These are phyloP conservation scores for Lepidium africanum DNA, from an alignment of 345 rosid genomes.

Conservation along the genomic window DNA sequence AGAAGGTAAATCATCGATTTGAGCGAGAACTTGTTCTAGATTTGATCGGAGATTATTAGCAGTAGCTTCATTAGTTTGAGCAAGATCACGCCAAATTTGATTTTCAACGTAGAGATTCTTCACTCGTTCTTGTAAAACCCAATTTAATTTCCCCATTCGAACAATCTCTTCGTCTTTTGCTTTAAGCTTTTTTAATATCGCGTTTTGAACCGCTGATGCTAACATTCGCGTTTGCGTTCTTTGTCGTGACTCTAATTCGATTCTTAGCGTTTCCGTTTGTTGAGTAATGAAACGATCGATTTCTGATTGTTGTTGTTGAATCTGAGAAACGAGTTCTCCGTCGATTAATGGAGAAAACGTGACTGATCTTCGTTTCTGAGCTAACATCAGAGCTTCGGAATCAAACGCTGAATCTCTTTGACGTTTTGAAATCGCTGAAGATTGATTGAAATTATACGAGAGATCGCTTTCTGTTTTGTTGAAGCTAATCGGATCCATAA, in stretches of 20 bases:
- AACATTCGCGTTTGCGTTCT: constrained; percentile 49
- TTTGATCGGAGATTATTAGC: constrained; percentile 54
- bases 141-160: constrained; percentile 51
- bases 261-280: constrained; percentile 49
- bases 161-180: constrained; percentile 70
- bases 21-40: constrained; percentile 60
- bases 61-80: constrained; percentile 63
- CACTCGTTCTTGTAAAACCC: constrained; percentile 70
- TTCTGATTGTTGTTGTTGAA: constrained; percentile 51
- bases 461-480: constrained; percentile 49
- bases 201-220: constrained; percentile 40
- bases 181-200: constrained; percentile 34
- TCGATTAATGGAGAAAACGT: constrained; percentile 28
- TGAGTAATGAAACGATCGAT: constrained; percentile 44
- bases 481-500: constrained; percentile 36
- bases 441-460: constrained; percentile 31
- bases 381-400: constrained; percentile 10
- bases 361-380: constrained; percentile 35
- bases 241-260: constrained; percentile 56
- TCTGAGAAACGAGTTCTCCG: constrained; percentile 34
- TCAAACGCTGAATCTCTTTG: constrained; percentile 40
- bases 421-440: constrained; percentile 37
- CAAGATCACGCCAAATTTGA: constrained; percentile 63
- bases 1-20: constrained; percentile 40
- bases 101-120: constrained; percentile 53